Conservation (phyloP, 768 basidiomycete genomes). For the Lactarius tabidus region DNA sequence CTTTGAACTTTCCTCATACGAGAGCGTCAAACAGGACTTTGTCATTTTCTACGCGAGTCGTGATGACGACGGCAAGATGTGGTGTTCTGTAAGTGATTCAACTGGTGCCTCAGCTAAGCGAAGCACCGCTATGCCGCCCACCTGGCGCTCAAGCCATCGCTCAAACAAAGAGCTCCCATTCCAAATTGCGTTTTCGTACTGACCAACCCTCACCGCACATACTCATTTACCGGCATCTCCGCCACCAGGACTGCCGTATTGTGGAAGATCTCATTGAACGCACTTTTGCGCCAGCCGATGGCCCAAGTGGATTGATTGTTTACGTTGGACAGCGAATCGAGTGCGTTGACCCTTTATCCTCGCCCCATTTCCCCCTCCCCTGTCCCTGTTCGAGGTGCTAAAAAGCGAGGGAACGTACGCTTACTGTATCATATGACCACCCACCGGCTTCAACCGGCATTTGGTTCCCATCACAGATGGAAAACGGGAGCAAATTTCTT, state of each 20-base stretch:
- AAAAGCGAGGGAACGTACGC: neutral
- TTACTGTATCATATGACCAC: neutral
- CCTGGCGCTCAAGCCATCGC: neutral
- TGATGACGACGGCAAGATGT: constrained; percentile 51
- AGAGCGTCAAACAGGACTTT: constrained; percentile 45
- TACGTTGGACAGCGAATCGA: constrained; percentile 63
- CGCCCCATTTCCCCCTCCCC: neutral
- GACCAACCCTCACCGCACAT: constrained; percentile 15
- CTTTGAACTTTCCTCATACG: constrained; percentile 40
- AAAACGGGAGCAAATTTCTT: constrained; percentile 54
- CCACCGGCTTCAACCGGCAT: neutral
- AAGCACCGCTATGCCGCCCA: constrained; percentile 6
- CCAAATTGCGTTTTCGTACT: constrained; percentile 6
- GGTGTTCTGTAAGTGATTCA: constrained; percentile 59
- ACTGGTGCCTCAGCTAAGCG: neutral
- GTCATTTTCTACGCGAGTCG: constrained; percentile 71
- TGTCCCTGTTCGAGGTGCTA: constrained; percentile 7
- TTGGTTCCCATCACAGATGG: constrained; percentile 48
- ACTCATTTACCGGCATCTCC: constrained; percentile 10
- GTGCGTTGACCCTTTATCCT: constrained; percentile 39
- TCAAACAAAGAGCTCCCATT: neutral
- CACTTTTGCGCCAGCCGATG: constrained; percentile 44
- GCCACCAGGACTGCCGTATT: constrained; percentile 55
- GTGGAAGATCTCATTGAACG: constrained; percentile 54
- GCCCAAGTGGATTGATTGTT: constrained; percentile 54